phyloP scores from a whole-genome alignment of 2,329 filamentous ascomycete species.

The Pseudogymnoascus sp. region DNA sequence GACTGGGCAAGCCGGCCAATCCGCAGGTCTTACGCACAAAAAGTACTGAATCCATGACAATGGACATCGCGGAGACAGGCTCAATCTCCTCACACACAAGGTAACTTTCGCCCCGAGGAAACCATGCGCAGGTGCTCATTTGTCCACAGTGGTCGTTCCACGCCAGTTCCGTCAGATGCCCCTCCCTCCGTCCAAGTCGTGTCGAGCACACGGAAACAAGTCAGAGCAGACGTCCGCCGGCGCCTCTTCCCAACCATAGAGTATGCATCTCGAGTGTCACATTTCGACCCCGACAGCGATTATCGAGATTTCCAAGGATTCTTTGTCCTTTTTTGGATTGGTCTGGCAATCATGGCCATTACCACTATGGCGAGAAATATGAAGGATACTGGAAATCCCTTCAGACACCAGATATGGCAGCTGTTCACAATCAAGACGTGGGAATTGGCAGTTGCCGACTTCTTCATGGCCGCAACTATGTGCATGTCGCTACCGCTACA shows the following conservation, averaged over 20 bases:
- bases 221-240: constrained; percentile 70
- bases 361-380: constrained; percentile 89
- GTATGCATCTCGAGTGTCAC: constrained; percentile 82
- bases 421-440: constrained; percentile 83
- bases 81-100: constrained; percentile 24
- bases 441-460: constrained; percentile 76
- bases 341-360: constrained; percentile 90
- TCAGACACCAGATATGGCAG: constrained; percentile 80
- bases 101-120: constrained; percentile 13
- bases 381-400: constrained; percentile 83
- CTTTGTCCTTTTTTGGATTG: constrained; percentile 98
- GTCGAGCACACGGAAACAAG: constrained; percentile 74
- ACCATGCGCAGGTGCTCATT: constrained; percentile 11
- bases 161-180: constrained; percentile 78
- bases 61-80: constrained; percentile 17
- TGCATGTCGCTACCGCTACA: constrained; percentile 67
- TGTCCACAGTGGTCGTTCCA: constrained; percentile 62
- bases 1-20: constrained; percentile 23
- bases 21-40: constrained; percentile 21
- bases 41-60: constrained; percentile 20
- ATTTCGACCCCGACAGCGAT: constrained; percentile 88
- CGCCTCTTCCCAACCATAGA: constrained; percentile 90
- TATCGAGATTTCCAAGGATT: constrained; percentile 95
- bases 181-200: constrained; percentile 86
- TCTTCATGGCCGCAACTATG: constrained; percentile 74